Conservation (phyloP, 495 filamentous ascomycete genomes). For the Ramalina peruviana region DNA sequence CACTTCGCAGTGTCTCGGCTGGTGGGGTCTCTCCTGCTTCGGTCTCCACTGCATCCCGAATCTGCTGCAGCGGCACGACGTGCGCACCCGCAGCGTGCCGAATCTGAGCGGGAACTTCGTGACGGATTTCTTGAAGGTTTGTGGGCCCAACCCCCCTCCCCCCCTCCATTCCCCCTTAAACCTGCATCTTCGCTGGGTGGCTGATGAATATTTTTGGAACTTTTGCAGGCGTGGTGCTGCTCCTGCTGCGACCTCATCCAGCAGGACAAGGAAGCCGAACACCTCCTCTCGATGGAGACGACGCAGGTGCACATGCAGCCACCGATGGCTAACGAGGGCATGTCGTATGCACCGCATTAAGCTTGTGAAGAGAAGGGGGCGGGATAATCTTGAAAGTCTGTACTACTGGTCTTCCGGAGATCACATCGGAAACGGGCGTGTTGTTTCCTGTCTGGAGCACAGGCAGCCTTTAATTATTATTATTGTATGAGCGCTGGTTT, state of each 20-base stretch:
- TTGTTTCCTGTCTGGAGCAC: too few species aligned
- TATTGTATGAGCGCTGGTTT: too few species aligned
- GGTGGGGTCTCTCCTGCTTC: conserved; percentile 21
- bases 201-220: not conserved
- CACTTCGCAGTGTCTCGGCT: conserved; percentile 11
- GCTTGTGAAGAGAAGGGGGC: too few species aligned
- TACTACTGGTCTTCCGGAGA: too few species aligned
- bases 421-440: too few species aligned
- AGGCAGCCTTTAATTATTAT: too few species aligned
- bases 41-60: conserved; percentile 23
- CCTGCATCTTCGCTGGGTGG: not conserved
- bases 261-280: conserved; percentile 25
- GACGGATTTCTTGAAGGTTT: conserved; percentile 20
- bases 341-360: too few species aligned
- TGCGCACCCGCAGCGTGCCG: conserved; percentile 23
- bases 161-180: too few species aligned
- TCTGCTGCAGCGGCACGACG: conserved; percentile 28
- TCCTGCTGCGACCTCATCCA: conserved; percentile 26
- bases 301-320: not conserved
- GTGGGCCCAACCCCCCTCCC: not conserved
- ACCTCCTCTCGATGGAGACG: conserved; percentile 3
- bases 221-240: conserved; percentile 24
- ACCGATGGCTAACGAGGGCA: too few species aligned
- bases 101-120: conserved; percentile 25
- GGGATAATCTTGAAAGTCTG: too few species aligned